Conservation (phyloP, 768 basidiomycete species). For the Boletus huronensis region DNA sequence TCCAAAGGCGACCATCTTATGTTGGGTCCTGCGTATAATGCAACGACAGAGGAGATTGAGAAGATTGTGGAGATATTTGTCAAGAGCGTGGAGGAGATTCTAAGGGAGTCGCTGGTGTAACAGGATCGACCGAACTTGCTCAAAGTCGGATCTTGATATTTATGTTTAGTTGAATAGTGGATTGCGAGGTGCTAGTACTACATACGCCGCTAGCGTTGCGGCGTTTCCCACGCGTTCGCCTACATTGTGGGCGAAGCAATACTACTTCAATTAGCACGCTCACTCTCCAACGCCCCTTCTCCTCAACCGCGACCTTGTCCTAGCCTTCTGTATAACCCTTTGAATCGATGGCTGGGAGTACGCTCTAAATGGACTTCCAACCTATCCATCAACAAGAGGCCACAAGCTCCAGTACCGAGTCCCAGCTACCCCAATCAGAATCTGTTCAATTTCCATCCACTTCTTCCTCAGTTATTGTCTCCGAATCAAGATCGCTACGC, state of each 20-base stretch:
- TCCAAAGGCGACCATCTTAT: slow-evolving; percentile 70
- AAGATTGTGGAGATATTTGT: slow-evolving; percentile 65
- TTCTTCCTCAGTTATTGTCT: slow-evolving; percentile 33
- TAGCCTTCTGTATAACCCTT: slow-evolving; percentile 16
- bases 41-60: slow-evolving; percentile 65
- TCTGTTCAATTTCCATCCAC: slow-evolving; percentile 33
- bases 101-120: slow-evolving; percentile 36
- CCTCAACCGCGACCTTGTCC: slow-evolving; percentile 24
- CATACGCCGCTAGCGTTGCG: slow-evolving; percentile 6
- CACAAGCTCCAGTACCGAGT: slow-evolving; percentile 57
- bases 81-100: slow-evolving; percentile 61
- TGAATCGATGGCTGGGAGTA: slow-evolving; percentile 82
- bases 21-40: slow-evolving; percentile 78
- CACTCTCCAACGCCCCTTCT: slow-evolving; percentile 16
- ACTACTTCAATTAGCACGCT: slow-evolving; percentile 25
- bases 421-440: slow-evolving; percentile 42
- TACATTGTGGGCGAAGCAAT: slow-evolving; percentile 22
- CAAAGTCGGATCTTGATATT: background rate
- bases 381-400: slow-evolving; percentile 67
- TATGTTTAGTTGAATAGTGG: background rate
- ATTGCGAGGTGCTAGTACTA: background rate
- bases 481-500: slow-evolving; percentile 59
- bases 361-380: slow-evolving; percentile 91
- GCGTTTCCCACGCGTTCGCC: slow-evolving; percentile 32
- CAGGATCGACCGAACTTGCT: background rate